These are phyloP conservation scores for Talaromyces sp. DNA, from an alignment of 2,329 filamentous ascomycete species.

Conservation along the genomic window DNA sequence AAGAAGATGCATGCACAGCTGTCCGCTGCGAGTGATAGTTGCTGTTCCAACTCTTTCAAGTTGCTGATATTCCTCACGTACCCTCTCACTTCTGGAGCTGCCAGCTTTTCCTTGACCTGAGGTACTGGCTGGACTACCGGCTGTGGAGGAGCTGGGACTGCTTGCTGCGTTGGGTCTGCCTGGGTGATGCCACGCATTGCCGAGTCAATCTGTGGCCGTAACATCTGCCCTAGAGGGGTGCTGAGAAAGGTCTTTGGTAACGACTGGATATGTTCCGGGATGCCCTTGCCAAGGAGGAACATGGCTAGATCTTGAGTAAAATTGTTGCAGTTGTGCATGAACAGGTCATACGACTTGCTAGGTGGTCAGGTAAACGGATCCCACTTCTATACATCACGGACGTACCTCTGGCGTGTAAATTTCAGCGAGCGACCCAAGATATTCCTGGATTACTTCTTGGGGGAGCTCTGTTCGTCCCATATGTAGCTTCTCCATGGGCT, in stretches of 20 bases:
- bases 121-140: constrained; percentile 6
- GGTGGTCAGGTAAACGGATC: neutral
- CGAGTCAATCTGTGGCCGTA: constrained; percentile 69
- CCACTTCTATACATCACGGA: neutral
- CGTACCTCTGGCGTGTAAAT: constrained; percentile 75
- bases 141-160: constrained; percentile 17
- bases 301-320: constrained; percentile 90
- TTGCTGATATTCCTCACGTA: constrained; percentile 60
- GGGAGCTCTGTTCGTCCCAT: constrained; percentile 76
- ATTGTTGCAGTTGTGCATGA: constrained; percentile 93
- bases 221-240: constrained; percentile 83
- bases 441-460: constrained; percentile 77
- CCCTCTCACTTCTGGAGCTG: constrained; percentile 21
- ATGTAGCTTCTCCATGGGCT: constrained; percentile 68
- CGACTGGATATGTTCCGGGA: constrained; percentile 79
- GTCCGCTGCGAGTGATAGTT: constrained; percentile 56
- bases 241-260: constrained; percentile 81
- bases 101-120: neutral
- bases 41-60: constrained; percentile 55
- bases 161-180: constrained; percentile 41
- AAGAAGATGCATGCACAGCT: constrained; percentile 85
- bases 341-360: constrained; percentile 77
- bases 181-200: constrained; percentile 61
- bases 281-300: constrained; percentile 82
- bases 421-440: constrained; percentile 74